A percentile compares a stretch with the other conserved stretches of the same genome.
These are phyloP conservation scores for Penicillium lividum DNA, from an alignment of 495 filamentous ascomycete genomes.

Conservation along the genomic window DNA sequence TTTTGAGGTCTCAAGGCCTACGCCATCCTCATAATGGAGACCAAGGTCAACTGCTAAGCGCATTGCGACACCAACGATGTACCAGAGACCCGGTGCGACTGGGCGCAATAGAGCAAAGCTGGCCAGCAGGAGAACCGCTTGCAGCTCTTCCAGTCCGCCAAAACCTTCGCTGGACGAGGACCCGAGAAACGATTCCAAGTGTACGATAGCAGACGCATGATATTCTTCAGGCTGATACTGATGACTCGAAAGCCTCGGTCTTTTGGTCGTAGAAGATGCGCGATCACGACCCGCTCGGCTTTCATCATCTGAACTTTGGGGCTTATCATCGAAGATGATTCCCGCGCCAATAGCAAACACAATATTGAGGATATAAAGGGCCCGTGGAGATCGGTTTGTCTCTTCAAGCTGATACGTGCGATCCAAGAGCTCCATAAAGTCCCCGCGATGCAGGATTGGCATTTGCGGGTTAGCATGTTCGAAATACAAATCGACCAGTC, in stretches of 20 bases:
- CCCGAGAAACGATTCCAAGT: constrained; percentile 84
- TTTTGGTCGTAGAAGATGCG: constrained; percentile 49
- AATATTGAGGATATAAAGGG: constrained; percentile 92
- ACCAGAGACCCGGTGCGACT: constrained; percentile 93
- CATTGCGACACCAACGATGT: constrained; percentile 91
- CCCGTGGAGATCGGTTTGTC: constrained; percentile 71
- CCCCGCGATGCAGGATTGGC: constrained; percentile 81
- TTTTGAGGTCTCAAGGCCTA: constrained; percentile 57
- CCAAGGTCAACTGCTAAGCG: constrained; percentile 89
- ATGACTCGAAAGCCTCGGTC: constrained; percentile 52
- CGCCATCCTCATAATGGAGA: constrained; percentile 88
- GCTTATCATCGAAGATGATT: constrained; percentile 76
- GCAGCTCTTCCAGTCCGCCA: constrained; percentile 86
- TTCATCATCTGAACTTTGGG: constrained; percentile 43
- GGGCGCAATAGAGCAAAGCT: constrained; percentile 89
- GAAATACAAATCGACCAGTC: constrained; percentile 82
- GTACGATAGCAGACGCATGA: constrained; percentile 88
- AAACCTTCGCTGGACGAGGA: constrained; percentile 62
- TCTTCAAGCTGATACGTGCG: constrained; percentile 70
- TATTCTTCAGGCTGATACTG: constrained; percentile 93
- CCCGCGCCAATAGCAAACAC: constrained; percentile 97
- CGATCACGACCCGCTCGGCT: constrained; percentile 30
- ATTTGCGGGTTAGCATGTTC: constrained; percentile 96
- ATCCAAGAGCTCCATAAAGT: constrained; percentile 84
- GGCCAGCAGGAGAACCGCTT: constrained; percentile 85